Percentiles rank a stretch among this genome's conserved stretches.
These are phyloP conservation scores for Austropuccinia psidii DNA, from an alignment of 1,284 basidiomycete genomes.

Conservation along the genomic window DNA sequence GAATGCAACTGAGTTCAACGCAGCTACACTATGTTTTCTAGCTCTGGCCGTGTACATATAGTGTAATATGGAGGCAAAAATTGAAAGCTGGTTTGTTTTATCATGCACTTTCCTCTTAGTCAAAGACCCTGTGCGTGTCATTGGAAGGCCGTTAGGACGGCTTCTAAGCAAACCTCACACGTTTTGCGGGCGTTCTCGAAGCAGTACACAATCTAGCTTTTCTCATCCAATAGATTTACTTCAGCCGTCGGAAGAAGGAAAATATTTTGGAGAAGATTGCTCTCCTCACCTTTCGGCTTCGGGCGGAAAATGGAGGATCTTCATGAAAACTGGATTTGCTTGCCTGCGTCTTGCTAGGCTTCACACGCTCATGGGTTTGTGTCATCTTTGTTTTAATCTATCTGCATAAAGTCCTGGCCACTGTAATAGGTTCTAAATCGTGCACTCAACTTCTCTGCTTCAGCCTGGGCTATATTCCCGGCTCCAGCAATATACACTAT, in stretches of 20 bases:
- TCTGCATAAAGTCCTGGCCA: background rate
- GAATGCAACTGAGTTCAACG: no score
- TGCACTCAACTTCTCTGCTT: background rate
- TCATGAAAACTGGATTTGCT: background rate
- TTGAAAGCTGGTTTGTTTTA: background rate
- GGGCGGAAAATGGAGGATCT: constrained; percentile 9
- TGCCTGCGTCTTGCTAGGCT: constrained; percentile 28
- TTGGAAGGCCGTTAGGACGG: constrained; percentile 13
- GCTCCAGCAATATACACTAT: constrained; percentile 30
- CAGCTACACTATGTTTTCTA: background rate
- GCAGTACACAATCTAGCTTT: background rate
- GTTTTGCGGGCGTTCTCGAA: constrained; percentile 4
- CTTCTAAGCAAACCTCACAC: constrained; percentile 8
- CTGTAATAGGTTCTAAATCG: background rate
- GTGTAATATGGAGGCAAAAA: background rate
- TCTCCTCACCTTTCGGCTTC: constrained; percentile 9
- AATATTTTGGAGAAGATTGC: no score
- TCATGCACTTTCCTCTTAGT: no score
- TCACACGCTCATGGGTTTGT: constrained; percentile 28
- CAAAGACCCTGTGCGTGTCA: constrained; percentile 17
- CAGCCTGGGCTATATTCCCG: constrained; percentile 33
- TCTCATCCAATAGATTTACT: no score
- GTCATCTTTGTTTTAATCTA: background rate
- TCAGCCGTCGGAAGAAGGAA: no score
- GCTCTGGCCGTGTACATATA: background rate